Base-by-base conservation (phyloP, 2,329 filamentous ascomycete species). In the Trichoderma simmonsii region DNA sequence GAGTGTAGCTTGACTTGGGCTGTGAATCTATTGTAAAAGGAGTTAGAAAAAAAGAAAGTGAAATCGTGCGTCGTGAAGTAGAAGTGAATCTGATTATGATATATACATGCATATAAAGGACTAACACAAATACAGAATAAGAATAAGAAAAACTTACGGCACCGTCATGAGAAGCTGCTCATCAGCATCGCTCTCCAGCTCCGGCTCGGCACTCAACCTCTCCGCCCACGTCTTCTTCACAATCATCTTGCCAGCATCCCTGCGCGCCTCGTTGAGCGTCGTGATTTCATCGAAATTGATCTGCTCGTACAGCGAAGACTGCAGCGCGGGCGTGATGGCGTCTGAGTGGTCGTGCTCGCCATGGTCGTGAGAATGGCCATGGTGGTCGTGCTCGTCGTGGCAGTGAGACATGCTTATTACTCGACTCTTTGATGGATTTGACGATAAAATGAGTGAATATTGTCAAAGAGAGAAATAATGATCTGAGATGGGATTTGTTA, bases 111-210 rank as follows among this genome's bases (percentile, higher is more conserved):
- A 43, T 43, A 43, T 43, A 18, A 6, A 6, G 28, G 28, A 6
- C 5, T 28, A 28, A 28, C 5, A 28, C 4, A 28, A 6, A 28
- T 28, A 28, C 3, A 28, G 28, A 1, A 28, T 28, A 28, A 34
- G 21, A n/a, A 18, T 11, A 36, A 15, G 32, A 26, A 26, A 14
- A 14, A 86, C 92, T 76, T 83, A 97, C 92, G 96, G 96, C 48
- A 98, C 88, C 74, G 92, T 91, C 87, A 99, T 93, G 71, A 99
- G 84, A n/a, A 99, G 82, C 84, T 99, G 94, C 84, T 97, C 94
- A 80, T 98, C 96, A 0, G 91, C 90, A 79, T 97, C 93, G 79
- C 94, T 97, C 77, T 88, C 89, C 34, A 99, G 86, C 82, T 97
- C 92, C 0, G 94, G 93, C 76, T 89, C 84, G 3, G 87, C 81